Base-by-base conservation (phyloP, 2,329 filamentous ascomycete genomes). In the Teratosphaeria zuluensis region DNA sequence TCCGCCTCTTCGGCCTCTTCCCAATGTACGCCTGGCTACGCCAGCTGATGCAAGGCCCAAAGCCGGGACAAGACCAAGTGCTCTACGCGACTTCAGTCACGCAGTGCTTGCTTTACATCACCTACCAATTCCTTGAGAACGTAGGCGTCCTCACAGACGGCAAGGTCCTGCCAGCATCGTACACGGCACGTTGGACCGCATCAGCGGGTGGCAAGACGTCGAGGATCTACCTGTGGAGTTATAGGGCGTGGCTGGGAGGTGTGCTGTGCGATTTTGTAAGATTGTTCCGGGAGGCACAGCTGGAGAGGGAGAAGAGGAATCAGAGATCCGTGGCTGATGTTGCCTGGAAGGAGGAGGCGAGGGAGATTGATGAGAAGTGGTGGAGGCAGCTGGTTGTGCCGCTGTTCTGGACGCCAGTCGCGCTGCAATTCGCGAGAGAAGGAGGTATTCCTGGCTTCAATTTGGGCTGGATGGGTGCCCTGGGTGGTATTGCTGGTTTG, bases 21-120 rank as follows among this genome's bases (percentile, higher is more conserved):
- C 75, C 76, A 3, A 69, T 78, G 32, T 78, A 78, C 66, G 74
- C 76, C 52, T 76, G 75, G 74, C 65, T 75, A 54, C 70, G 75
- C 32, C 70, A 73, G 21, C 69, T 78, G 7, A 63, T 72, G 30
- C 65, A 72, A 16, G 75, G 75, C 14, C 73, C 73, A 8, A 76
- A 77, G 64, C 68, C 70, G 2, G 74, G 73, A 54, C 68, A 75
- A 53, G 76, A 78, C 59, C 59, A 66, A 6, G 72, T 77, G 8
- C 67, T 77, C 52, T 76, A 77, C 63, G 65, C 71, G 28, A 75
- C 75, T 8, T 71, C 74, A 4, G 60, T 74, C 9, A 66, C 74
- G 59, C 75, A 77, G 59, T 74, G 74, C 53, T 66, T 68, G 55
- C 69, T 74, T 56, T 78, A 78, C 70, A 70, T 75, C 54, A 67